Percentiles rank a stretch among this genome's conserved stretches.
Evolutionary conservation across 371 early-diverging fungal species (phyloP).

Genomic region (Synchytrium microbalum): DNA sequence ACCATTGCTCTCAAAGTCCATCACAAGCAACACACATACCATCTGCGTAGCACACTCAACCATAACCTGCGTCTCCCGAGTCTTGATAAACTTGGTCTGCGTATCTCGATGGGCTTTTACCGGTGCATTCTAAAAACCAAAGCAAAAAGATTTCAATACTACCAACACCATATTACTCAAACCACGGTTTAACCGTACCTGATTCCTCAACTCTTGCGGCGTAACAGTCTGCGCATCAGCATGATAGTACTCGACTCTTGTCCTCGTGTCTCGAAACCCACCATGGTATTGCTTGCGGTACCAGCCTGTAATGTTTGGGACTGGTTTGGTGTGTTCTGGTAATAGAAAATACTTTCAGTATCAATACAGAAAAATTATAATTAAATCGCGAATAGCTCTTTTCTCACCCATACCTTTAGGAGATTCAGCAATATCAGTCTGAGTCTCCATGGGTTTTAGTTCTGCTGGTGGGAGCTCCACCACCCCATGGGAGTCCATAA

Average conservation of each 20-base stretch:
- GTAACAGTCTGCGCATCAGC: slow-evolving; percentile 42
- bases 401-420: too few relatives aligned
- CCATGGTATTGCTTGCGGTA: slow-evolving; percentile 37
- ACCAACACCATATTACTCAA: not conserved
- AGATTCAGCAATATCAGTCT: not conserved
- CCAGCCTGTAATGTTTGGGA: slow-evolving; percentile 20
- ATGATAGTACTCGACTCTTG: slow-evolving; percentile 35
- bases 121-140: slow-evolving; percentile 14
- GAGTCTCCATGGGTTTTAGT: not conserved
- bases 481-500: too few relatives aligned
- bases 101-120: slow-evolving; percentile 38
- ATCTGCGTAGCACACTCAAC: slow-evolving; percentile 41
- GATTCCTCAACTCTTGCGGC: slow-evolving; percentile 38
- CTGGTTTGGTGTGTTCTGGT: not conserved
- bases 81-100: slow-evolving; percentile 37
- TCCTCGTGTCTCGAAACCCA: slow-evolving; percentile 32
- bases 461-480: not conserved
- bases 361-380: too few relatives aligned
- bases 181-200: slow-evolving; percentile 13
- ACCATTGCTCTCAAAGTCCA: too few relatives aligned
- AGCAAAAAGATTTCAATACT: not conserved
- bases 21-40: too few relatives aligned
- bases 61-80: slow-evolving; percentile 26
- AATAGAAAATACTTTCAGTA: too few relatives aligned
- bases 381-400: too few relatives aligned